A percentile compares a stretch with the other conserved stretches of the same genome.
phyloP scores from a whole-genome alignment of 2,329 filamentous ascomycete genomes.

The Davidsoniella eucalypti region DNA sequence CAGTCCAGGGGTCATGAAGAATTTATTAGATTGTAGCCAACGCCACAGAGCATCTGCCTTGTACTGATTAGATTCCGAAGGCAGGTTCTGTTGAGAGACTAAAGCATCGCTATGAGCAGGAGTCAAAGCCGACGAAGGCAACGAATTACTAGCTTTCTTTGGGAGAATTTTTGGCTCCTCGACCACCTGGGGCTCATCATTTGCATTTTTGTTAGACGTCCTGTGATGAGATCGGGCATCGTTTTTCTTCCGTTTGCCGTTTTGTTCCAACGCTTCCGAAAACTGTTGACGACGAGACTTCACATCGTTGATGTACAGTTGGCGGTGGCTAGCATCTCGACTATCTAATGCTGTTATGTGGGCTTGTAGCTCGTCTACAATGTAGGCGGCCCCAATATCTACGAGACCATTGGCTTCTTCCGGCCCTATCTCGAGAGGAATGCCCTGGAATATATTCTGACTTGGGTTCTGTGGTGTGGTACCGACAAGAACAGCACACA shows the following conservation, averaged over 20 bases:
- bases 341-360: constrained; percentile 50
- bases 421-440: constrained; percentile 77
- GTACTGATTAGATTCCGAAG: constrained; percentile 22
- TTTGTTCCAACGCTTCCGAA: constrained; percentile 3
- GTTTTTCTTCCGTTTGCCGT: constrained; percentile 9
- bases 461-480: constrained; percentile 83
- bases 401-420: constrained; percentile 78
- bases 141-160: background rate
- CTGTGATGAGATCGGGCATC: constrained; percentile 14
- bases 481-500: constrained; percentile 73
- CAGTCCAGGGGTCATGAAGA: constrained; percentile 80
- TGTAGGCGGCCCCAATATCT: constrained; percentile 56
- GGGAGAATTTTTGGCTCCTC: background rate
- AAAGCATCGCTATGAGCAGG: constrained; percentile 4
- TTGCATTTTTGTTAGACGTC: constrained; percentile 14
- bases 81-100: constrained; percentile 15
- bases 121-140: constrained; percentile 1
- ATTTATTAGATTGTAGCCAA: constrained; percentile 53
- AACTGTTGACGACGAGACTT: constrained; percentile 7
- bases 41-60: constrained; percentile 47
- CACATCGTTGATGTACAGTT: constrained; percentile 3
- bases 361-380: constrained; percentile 61
- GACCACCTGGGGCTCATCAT: constrained; percentile 5
- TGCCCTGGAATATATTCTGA: constrained; percentile 82
- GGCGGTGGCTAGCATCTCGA: constrained; percentile 23